Conservation (phyloP, 352 stramenopile genomes). For the Ophiocytium majus region DNA sequence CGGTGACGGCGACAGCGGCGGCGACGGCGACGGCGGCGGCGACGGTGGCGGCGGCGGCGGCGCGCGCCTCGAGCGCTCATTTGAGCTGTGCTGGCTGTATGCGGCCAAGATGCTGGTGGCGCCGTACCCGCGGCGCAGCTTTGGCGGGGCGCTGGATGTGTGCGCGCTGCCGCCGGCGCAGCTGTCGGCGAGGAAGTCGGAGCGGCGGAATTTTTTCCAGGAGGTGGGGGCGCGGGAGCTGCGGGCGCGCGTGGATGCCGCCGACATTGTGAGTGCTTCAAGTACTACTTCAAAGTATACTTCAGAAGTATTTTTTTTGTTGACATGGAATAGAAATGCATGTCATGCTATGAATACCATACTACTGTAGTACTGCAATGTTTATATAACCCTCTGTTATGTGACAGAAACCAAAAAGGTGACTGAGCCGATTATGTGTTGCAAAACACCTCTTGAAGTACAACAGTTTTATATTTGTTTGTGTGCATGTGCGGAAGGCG, state of each 20-base stretch:
- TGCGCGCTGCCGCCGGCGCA: too few relatives aligned
- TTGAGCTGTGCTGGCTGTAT: neutral
- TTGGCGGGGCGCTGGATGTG: too few relatives aligned
- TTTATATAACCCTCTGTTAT: neutral
- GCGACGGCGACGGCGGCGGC: too few relatives aligned
- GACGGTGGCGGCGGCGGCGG: too few relatives aligned
- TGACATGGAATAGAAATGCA: neutral
- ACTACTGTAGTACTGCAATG: too few relatives aligned
- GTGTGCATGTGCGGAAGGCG: too few relatives aligned
- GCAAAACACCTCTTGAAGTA: neutral
- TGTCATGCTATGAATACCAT: too few relatives aligned
- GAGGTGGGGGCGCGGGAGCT: neutral
- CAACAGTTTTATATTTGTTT: too few relatives aligned
- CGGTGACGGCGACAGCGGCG: too few relatives aligned
- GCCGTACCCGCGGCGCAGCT: neutral
- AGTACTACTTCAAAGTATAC: too few relatives aligned
- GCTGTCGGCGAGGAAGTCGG: neutral
- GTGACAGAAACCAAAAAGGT: neutral
- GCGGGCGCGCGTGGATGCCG: neutral
- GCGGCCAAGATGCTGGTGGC: neutral
- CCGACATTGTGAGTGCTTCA: neutral
- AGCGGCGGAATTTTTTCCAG: too few relatives aligned
- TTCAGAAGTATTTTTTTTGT: neutral
- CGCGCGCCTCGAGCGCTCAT: neutral
- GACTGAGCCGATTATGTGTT: neutral